phyloP scores from a whole-genome alignment of 2,329 filamentous ascomycete genomes.

The Westerdykella sp. region DNA sequence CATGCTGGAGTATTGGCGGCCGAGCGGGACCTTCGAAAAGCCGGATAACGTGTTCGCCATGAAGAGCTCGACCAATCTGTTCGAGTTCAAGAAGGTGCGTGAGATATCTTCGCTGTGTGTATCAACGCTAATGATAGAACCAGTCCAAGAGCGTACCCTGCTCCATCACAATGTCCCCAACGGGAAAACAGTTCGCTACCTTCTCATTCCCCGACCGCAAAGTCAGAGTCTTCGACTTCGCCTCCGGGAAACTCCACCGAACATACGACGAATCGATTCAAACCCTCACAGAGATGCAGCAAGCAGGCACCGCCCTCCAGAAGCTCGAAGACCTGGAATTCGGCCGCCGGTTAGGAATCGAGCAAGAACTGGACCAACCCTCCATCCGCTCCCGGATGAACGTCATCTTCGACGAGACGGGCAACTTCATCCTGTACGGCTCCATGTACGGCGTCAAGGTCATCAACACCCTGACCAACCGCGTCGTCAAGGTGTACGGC shows the following conservation, averaged over 20 bases:
- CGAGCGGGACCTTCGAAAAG: slow-evolving; percentile 75
- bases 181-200: slow-evolving; percentile 77
- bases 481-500: slow-evolving; percentile 82
- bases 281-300: slow-evolving; percentile 89
- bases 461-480: slow-evolving; percentile 90
- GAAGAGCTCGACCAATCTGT: slow-evolving; percentile 90
- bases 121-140: not conserved
- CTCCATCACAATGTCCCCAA: slow-evolving; percentile 78
- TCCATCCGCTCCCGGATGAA: slow-evolving; percentile 66
- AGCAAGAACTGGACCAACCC: slow-evolving; percentile 75
- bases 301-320: slow-evolving; percentile 75
- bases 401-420: slow-evolving; percentile 91
- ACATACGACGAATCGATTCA: slow-evolving; percentile 93
- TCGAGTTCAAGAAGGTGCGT: slow-evolving; percentile 82
- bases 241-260: slow-evolving; percentile 76
- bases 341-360: slow-evolving; percentile 75
- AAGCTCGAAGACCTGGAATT: slow-evolving; percentile 90
- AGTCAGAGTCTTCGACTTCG: slow-evolving; percentile 88
- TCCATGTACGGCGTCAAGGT: slow-evolving; percentile 91
- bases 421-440: slow-evolving; percentile 90
- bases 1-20: slow-evolving; percentile 96
- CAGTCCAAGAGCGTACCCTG: slow-evolving; percentile 70
- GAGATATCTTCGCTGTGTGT: not conserved
- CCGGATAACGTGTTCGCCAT: slow-evolving; percentile 85
- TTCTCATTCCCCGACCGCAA: slow-evolving; percentile 92